These are phyloP conservation scores for Mucor ambiguus DNA, from an alignment of 371 early-diverging fungal species.

Conservation along the genomic window DNA sequence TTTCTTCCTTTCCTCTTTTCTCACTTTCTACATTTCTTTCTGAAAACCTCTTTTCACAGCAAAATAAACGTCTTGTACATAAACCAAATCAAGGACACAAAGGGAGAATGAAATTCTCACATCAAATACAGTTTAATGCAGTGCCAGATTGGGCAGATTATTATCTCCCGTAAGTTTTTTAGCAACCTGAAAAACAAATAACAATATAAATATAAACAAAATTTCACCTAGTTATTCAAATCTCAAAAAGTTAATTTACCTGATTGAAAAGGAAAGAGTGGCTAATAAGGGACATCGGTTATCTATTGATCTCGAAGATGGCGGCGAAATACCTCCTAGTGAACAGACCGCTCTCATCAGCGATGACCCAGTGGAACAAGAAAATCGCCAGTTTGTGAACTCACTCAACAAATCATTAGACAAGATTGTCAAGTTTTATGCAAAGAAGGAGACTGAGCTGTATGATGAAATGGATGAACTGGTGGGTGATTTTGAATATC, in stretches of 20 bases:
- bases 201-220: slow-evolving; percentile 1
- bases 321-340: slow-evolving; percentile 19
- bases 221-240: slow-evolving; percentile 70
- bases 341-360: slow-evolving; percentile 50
- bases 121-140: slow-evolving; percentile 86
- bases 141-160: slow-evolving; percentile 90
- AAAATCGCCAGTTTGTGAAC: slow-evolving; percentile 65
- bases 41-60: slow-evolving; percentile 1
- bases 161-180: slow-evolving; percentile 73
- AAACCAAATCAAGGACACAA: background rate
- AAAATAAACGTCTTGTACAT: background rate
- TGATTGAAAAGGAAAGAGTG: slow-evolving; percentile 83
- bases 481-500: slow-evolving; percentile 39
- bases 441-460: slow-evolving; percentile 80
- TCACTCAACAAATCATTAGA: slow-evolving; percentile 80
- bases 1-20: slow-evolving; percentile 1
- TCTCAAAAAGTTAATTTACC: slow-evolving; percentile 89
- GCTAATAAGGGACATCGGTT: slow-evolving; percentile 29
- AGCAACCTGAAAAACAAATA: slow-evolving; percentile 4
- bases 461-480: slow-evolving; percentile 62
- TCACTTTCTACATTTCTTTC: slow-evolving; percentile 6
- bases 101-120: slow-evolving; percentile 54
- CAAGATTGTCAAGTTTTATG: slow-evolving; percentile 82
- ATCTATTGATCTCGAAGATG: slow-evolving; percentile 33
- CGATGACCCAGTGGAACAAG: slow-evolving; percentile 37